Evolutionary conservation across 495 filamentous ascomycete species (phyloP), one percentile per base, ranked within the genome.

Genomic region (Tuber melanosporum): DNA sequence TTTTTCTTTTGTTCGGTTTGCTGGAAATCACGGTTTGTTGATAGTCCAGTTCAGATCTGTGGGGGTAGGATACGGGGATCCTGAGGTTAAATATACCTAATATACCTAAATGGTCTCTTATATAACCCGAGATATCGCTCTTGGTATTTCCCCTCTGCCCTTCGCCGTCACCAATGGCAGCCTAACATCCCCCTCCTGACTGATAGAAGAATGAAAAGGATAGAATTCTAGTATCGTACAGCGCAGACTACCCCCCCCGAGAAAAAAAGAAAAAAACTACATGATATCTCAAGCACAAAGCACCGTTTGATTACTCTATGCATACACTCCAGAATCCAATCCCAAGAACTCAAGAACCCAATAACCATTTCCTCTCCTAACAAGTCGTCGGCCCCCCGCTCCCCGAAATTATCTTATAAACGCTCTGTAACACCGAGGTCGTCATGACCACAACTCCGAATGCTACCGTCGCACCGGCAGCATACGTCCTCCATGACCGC

Each of bases 371-470:
- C n/a, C 36, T 43, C 52, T 47, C 44, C 78, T 74, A 80, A 74
- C 73, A 80, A 22, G 77, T 80, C 32, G 79, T 82, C 15, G 85
- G 36, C 76, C 83, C 73, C 76, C 73, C 77, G 20, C 80, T 84
- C 79, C 87, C 88, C 73, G 77, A 84, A 17, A 87, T 85, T 81
- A 93, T 90, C 84, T 94, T 93, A 17, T 85, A 86, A 70, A 91
- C 84, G 0, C 92, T 91, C 86, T 94, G 90, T 45, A 94, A 77
- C 52, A 97, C 84, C 84, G 92, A 95, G 70, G 96, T 93, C 9
- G 82, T 88, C 93, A 98, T 95, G 42, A 97, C 94, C n/a, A 85
- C 83, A 45, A 89, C 84, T 14, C 94, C 94, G 86, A 98, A 98
- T 19, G 82, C 89, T 71, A 91, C 91, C 44, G 93, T 91, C 2